Evolutionary conservation across 208 protist species (phyloP).

Genomic region (Zelonia costaricensis): DNA sequence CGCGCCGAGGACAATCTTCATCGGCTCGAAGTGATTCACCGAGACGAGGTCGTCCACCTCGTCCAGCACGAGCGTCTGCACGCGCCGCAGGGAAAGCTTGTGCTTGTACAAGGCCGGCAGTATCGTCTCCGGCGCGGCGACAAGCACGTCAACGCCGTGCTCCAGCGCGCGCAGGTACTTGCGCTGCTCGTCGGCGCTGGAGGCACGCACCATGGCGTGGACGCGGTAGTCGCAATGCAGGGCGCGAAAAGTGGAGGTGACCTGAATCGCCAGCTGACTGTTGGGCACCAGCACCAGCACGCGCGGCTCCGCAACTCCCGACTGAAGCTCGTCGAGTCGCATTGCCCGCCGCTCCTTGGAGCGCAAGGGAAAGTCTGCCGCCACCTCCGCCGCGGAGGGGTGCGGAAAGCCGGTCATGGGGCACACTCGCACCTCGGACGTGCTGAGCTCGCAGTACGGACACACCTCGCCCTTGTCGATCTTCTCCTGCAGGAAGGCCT

Average conservation of each 20-base stretch:
- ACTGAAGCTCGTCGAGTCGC: slow-evolving; percentile 49
- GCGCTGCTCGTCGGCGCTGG: slow-evolving; percentile 69
- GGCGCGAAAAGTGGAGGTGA: slow-evolving; percentile 40
- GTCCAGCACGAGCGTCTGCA: slow-evolving; percentile 76
- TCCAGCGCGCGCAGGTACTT: slow-evolving; percentile 55
- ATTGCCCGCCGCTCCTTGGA: slow-evolving; percentile 29
- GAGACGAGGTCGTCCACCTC: slow-evolving; percentile 86
- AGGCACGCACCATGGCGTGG: slow-evolving; percentile 67
- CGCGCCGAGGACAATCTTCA: slow-evolving; percentile 80
- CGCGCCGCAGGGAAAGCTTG: slow-evolving; percentile 58
- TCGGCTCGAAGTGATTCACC: slow-evolving; percentile 80
- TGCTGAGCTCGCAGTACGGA: slow-evolving; percentile 79
- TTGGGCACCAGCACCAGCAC: slow-evolving; percentile 81
- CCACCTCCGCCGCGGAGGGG: slow-evolving; percentile 28
- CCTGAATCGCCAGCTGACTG: slow-evolving; percentile 64
- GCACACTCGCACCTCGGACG: slow-evolving; percentile 50
- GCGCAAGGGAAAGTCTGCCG: slow-evolving; percentile 16
- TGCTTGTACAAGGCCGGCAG: slow-evolving; percentile 69
- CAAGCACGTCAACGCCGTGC: slow-evolving; percentile 67
- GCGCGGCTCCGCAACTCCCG: slow-evolving; percentile 53
- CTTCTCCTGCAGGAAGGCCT: slow-evolving; percentile 60
- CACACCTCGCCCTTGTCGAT: slow-evolving; percentile 75
- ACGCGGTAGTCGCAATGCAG: slow-evolving; percentile 52
- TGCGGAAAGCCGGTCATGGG: slow-evolving; percentile 79
- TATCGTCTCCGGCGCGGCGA: slow-evolving; percentile 74